Evolutionary conservation across 2,329 filamentous ascomycete species (phyloP), one percentile per base, ranked within the genome.

Genomic region (Chaetomium strumarium): DNA sequence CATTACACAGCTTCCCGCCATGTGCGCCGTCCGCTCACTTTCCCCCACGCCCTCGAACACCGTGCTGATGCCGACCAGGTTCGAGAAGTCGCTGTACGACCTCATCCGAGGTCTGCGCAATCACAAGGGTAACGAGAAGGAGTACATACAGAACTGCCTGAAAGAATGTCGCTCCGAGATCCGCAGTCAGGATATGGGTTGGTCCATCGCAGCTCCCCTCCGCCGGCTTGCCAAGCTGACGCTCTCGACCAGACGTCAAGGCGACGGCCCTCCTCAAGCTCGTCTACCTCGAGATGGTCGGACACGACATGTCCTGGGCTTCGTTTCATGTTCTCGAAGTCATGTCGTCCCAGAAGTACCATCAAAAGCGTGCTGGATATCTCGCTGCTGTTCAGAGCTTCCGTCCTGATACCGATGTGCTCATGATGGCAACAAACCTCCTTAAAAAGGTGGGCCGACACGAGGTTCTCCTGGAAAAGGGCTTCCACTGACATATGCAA

Each of bases 261-360:
- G 91, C 93, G 17, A 97, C 90, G 33, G 93, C 93, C 42, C 79
- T 99, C 49, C 76, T 99, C 65, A 99, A 99, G 75, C 80, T 99
- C 63, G 86, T 96, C 49, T 99, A 99, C 69, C 82, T 99, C 60
- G 93, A 99, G 69, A 99, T 99, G 93, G 91, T 97, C 62, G 93
- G 93, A 13, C 88, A 97, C 68, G 93, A 97, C 71, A 99, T 99
- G 93, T 96, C 92, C 3, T 99, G 93, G 93, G 93, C 93, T 4
- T 91, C 91, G 12, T 99, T 99, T 72, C 89, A 99, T 68, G 92
- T 97, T 48, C 84, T 99, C 44, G 93, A 99, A 73, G 93, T 99
- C 72, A 99, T 99, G 93, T 95, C 91, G 36, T 95, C 90, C 37
- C 78, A 86, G 44, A 97, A 96, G 68, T 95, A 95, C 69, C 80